Percentiles rank a stretch among this genome's conserved stretches.
phyloP scores from a whole-genome alignment of 2,329 filamentous ascomycete genomes.

The Claviceps cyperi region DNA sequence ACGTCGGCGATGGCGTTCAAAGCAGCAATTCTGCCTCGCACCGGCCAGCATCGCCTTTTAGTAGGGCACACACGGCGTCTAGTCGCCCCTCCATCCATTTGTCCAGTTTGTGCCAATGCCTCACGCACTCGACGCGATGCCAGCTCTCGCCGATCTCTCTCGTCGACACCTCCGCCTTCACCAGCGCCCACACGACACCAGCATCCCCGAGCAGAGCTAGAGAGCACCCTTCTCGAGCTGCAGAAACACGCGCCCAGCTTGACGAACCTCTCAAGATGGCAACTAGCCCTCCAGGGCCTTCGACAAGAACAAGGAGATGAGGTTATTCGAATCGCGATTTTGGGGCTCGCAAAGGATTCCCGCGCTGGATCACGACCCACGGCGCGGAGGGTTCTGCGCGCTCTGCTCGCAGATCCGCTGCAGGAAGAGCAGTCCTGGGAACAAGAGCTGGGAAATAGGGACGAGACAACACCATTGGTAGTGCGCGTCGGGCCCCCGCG shows the following conservation, averaged over 20 bases:
- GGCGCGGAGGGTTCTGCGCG: conserved; percentile 50
- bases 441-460: conserved; percentile 37
- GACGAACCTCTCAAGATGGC: conserved; percentile 54
- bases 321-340: conserved; percentile 42
- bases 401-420: conserved; percentile 59
- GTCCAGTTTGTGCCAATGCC: conserved; percentile 18
- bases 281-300: conserved; percentile 54
- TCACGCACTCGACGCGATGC: conserved; percentile 9
- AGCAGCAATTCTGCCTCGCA: conserved; percentile 15
- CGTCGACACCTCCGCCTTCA: conserved; percentile 10
- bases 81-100: conserved; percentile 12
- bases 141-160: conserved; percentile 15
- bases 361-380: conserved; percentile 27
- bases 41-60: conserved; percentile 15
- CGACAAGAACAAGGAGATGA: conserved; percentile 41
- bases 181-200: no score
- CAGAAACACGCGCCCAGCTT: conserved; percentile 45
- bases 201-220: conserved; percentile 37
- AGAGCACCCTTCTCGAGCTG: conserved; percentile 43
- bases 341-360: conserved; percentile 29
- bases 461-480: conserved; percentile 42
- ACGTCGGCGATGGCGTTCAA: conserved; percentile 17
- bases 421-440: conserved; percentile 52
- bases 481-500: conserved; percentile 35
- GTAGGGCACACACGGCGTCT: conserved; percentile 8